phyloP scores from a whole-genome alignment of 371 early-diverging fungal species.

The Apophysomyces ossiformis region DNA sequence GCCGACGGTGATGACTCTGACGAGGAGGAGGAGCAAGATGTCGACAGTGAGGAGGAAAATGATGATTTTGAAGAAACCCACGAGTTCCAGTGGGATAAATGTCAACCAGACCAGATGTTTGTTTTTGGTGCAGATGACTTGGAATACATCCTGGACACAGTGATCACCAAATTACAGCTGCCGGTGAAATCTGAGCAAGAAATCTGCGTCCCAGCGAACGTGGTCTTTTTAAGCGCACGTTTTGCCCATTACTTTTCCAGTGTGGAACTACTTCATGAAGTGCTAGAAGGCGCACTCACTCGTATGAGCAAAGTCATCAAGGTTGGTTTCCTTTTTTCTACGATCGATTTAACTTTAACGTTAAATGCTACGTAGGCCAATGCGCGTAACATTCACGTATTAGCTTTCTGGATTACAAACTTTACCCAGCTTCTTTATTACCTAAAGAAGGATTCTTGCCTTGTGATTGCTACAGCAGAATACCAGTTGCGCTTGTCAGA shows the following conservation, averaged over 20 bases:
- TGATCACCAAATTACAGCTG: constrained; percentile 62
- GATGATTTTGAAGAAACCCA: constrained; percentile 25
- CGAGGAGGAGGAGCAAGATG: constrained; percentile 15
- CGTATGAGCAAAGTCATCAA: constrained; percentile 66
- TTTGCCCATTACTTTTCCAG: constrained; percentile 85
- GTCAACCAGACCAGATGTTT: constrained; percentile 88
- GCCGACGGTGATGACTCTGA: constrained; percentile 18
- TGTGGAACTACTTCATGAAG: constrained; percentile 70
- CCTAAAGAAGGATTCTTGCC: constrained; percentile 75
- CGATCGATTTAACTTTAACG: not conserved
- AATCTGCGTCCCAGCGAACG: constrained; percentile 80
- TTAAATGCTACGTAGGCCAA: constrained; percentile 22
- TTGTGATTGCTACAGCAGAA: constrained; percentile 60
- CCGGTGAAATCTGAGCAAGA: constrained; percentile 60
- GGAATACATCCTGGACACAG: constrained; percentile 68
- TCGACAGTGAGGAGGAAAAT: constrained; percentile 32
- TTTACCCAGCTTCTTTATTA: constrained; percentile 73
- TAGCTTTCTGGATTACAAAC: constrained; percentile 82
- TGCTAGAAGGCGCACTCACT: constrained; percentile 65
- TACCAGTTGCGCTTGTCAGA: constrained; percentile 70
- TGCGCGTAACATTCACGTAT: constrained; percentile 26
- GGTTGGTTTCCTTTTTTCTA: constrained; percentile 32
- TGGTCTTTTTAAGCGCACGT: constrained; percentile 86
- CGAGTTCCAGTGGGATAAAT: constrained; percentile 77
- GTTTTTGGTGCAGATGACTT: constrained; percentile 72